Base-by-base conservation (phyloP, 208 protist species). In the Crithidia expoeki region DNA sequence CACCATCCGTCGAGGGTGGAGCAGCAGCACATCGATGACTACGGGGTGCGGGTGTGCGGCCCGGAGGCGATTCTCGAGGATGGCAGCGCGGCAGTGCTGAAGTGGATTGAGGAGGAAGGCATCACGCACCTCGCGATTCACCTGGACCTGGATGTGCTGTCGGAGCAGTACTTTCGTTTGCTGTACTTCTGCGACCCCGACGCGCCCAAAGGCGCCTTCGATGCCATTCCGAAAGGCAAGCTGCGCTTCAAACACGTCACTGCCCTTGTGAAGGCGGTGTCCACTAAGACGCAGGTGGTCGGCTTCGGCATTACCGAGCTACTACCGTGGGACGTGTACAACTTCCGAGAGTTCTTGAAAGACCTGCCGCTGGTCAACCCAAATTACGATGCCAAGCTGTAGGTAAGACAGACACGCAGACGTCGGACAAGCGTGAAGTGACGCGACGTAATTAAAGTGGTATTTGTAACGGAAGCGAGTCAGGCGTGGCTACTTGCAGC, bases 81-180 rank as follows among this genome's bases (percentile, higher is more conserved):
- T 38, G 70, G 76, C 17, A 27, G 28, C 14, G 47, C 53, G 17
- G 57, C 58, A n/a, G 73, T 79, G 52, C 57, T 68, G 32, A 38
- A 50, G 52, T 81, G 76, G 76, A 66, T 81, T 17, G 19, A 44
- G 38, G 30, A 32, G 14, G 65, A 77, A 46, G 76, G 76, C 49
- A 75, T 81, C 50, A 81, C 76, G 38, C 76, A 74, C 59, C 50
- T 81, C 4, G 56, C 65, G 25, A 67, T 81, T 28, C 76, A 81
- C 66, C 53, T 81, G 30, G 76, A 81, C 61, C 64, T 81, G 16
- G 76, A 81, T 55, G 70, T 72, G 70, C 56, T 81, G 27, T 62
- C 74, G 65, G 52, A 57, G 14, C 33, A 44, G 47, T 61, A 52
- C 53, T 67, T 81, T 36, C 53, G 47, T 21, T 27, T 65, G 33